Evolutionary conservation across 2,329 filamentous ascomycete genomes (phyloP).

Genomic region (Drechslerella dactyloides): DNA sequence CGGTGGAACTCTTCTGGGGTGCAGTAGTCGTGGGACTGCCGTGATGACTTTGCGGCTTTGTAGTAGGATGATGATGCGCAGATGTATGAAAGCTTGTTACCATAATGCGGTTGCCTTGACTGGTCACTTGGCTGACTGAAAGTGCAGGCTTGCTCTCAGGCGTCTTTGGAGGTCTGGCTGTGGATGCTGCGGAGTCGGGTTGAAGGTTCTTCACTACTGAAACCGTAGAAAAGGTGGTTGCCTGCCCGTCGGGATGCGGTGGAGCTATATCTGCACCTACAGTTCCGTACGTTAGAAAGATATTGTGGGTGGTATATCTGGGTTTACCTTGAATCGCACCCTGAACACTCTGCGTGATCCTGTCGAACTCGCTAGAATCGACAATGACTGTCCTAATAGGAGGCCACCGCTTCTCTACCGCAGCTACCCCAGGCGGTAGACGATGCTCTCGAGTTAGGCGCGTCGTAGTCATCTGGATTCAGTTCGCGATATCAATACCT

Average conservation of each 20-base stretch:
- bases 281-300: not conserved
- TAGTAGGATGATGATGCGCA: constrained; percentile 7
- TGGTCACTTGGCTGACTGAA: constrained; percentile 5
- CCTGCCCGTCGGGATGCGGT: not conserved
- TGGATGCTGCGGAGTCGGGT: not conserved
- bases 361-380: constrained; percentile 38
- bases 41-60: not conserved
- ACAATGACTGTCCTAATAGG: constrained; percentile 32
- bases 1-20: constrained; percentile 15
- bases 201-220: constrained; percentile 10
- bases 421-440: not conserved
- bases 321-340: not conserved
- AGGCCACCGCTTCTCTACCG: constrained; percentile 15
- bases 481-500: constrained; percentile 5
- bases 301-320: not conserved
- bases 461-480: constrained; percentile 12
- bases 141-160: constrained; percentile 35
- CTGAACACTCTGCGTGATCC: constrained; percentile 17
- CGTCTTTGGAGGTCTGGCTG: constrained; percentile 3
- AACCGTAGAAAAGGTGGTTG: constrained; percentile 34
- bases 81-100: constrained; percentile 8
- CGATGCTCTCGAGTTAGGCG: constrained; percentile 8
- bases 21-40: constrained; percentile 17
- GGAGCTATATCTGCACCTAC: not conserved
- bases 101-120: not conserved